A percentile compares a stretch with the other conserved stretches of the same genome.
These are phyloP conservation scores for Stromatinia cepivora DNA, from an alignment of 2,329 filamentous ascomycete genomes.

Conservation along the genomic window DNA sequence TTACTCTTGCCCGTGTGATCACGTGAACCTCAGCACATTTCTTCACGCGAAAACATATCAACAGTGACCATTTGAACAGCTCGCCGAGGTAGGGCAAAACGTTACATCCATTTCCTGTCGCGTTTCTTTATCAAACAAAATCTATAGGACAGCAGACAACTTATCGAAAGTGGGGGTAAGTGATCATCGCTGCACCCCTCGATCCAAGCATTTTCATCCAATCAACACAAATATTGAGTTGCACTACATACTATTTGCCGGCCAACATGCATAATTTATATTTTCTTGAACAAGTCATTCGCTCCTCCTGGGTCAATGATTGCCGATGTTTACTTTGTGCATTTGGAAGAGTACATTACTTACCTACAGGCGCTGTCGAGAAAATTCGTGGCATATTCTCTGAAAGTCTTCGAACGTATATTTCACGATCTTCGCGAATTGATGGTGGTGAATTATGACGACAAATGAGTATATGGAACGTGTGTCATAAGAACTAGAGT, in stretches of 20 bases:
- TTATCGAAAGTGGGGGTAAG: conserved; percentile 10
- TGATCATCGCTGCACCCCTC: conserved; percentile 11
- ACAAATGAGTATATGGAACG: too few relatives aligned
- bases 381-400: neutral
- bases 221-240: neutral
- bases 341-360: neutral
- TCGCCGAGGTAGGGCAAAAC: neutral
- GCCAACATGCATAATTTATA: neutral
- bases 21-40: neutral
- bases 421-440: too few relatives aligned
- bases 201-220: neutral
- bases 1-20: neutral
- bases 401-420: neutral
- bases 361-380: too few relatives aligned
- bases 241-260: neutral
- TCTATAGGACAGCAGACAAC: neutral
- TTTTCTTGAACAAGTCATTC: neutral
- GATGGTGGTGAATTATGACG: too few relatives aligned
- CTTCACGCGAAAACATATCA: neutral
- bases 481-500: too few relatives aligned
- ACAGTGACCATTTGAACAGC: neutral
- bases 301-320: neutral
- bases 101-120: conserved; percentile 15
- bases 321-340: neutral
- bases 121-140: too few relatives aligned